Conservation (phyloP, 129 eudicot species). For the Flaveria ramosissima region DNA sequence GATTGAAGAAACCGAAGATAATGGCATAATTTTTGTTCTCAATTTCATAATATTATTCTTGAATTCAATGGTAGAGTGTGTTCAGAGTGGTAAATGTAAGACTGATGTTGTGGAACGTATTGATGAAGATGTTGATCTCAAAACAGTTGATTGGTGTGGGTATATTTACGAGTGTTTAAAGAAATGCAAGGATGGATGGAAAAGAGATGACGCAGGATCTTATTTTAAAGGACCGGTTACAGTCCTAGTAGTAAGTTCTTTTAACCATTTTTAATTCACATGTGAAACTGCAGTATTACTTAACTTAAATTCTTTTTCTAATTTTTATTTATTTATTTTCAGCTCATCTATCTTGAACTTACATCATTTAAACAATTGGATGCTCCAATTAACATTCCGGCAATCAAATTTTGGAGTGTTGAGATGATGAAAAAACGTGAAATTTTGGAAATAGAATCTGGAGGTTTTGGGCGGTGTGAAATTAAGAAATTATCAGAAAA, state of each 20-base stretch:
- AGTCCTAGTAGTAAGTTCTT: not conserved
- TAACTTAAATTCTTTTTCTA: not conserved
- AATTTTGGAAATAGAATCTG: not conserved
- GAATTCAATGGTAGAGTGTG: not conserved
- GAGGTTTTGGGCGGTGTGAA: constrained; percentile 2
- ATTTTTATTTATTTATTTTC: not conserved
- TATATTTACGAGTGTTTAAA: not conserved
- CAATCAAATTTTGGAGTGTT: constrained; percentile 6
- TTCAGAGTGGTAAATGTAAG: constrained; percentile 1
- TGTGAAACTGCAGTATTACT: not conserved
- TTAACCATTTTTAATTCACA: not conserved
- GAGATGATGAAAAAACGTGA: not conserved
- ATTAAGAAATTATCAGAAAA: not conserved
- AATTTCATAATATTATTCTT: constrained; percentile 4
- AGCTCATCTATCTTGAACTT: not conserved
- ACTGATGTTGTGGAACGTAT: not conserved
- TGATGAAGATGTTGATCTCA: constrained; percentile 3
- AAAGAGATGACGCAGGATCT: not conserved
- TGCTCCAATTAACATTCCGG: not conserved
- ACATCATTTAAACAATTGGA: not conserved
- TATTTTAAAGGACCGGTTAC: not conserved
- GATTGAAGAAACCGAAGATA: not conserved
- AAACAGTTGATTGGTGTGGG: not conserved
- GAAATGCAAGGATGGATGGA: not conserved
- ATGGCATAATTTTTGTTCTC: not conserved